A percentile compares a stretch with the other conserved stretches of the same genome.
These are phyloP conservation scores for Quercus tomentella DNA, from an alignment of 331 rosid genomes.

Conservation along the genomic window DNA sequence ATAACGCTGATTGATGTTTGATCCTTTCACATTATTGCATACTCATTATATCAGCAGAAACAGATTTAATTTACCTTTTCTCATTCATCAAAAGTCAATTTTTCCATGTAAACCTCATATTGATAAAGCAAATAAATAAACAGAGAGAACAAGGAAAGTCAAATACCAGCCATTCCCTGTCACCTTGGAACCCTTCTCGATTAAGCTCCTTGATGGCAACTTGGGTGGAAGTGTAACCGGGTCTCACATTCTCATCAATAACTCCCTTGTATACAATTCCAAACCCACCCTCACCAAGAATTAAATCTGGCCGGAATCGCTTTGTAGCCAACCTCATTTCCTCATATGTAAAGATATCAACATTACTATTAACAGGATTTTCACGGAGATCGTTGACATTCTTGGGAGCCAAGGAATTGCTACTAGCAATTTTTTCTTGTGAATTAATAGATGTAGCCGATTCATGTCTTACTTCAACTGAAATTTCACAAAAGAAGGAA, in stretches of 20 bases:
- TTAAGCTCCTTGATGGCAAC: constrained; percentile 96
- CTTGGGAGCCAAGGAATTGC: constrained; percentile 40
- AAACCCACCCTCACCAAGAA: constrained; percentile 93
- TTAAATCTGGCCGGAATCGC: constrained; percentile 72
- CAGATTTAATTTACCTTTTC: background rate
- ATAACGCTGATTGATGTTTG: background rate
- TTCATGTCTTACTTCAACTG: constrained; percentile 34
- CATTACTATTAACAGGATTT: constrained; percentile 60
- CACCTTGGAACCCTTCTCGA: constrained; percentile 96
- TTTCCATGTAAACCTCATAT: background rate
- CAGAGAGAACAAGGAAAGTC: constrained; percentile 16
- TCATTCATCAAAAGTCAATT: background rate
- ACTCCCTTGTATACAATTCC: constrained; percentile 91
- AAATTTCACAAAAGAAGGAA: background rate
- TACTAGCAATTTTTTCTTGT: constrained; percentile 5
- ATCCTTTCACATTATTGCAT: background rate
- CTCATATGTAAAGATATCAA: constrained; percentile 58
- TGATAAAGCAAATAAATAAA: background rate
- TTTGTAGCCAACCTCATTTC: constrained; percentile 73
- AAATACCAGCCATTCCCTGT: constrained; percentile 92
- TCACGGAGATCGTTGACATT: constrained; percentile 73
- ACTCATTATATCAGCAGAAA: background rate
- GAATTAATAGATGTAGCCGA: constrained; percentile 18
- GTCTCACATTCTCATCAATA: constrained; percentile 64
- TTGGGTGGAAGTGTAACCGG: constrained; percentile 47